phyloP scores from a whole-genome alignment of 75 land plant genomes.

The Picea sitchensis region DNA sequence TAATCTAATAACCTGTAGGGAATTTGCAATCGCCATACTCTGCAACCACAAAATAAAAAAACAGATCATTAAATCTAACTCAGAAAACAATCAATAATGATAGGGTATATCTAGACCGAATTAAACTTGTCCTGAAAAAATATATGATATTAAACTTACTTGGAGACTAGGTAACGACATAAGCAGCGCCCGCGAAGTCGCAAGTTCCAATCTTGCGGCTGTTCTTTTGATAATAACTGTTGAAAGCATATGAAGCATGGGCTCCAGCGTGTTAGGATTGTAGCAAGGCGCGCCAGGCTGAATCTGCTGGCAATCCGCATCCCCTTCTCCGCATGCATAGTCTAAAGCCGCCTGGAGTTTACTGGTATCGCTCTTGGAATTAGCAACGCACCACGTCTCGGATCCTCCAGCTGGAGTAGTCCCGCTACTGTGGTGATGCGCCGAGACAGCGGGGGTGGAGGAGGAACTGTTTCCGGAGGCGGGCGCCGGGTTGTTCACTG shows the following conservation, averaged over 20 bases:
- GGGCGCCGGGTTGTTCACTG: neutral
- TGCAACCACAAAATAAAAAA: no score
- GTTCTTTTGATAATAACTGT: slow-evolving; percentile 77
- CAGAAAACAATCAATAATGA: no score
- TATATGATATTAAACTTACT: slow-evolving; percentile 23
- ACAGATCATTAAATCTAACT: no score
- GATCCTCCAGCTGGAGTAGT: neutral
- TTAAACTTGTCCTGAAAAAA: no score
- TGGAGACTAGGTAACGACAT: slow-evolving; percentile 29
- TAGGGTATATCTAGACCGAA: no score
- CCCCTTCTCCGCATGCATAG: slow-evolving; percentile 78
- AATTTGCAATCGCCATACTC: no score
- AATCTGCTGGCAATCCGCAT: slow-evolving; percentile 66
- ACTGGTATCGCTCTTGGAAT: slow-evolving; percentile 32
- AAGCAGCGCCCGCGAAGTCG: slow-evolving; percentile 76
- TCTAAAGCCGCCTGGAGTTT: slow-evolving; percentile 59
- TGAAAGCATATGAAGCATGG: slow-evolving; percentile 87
- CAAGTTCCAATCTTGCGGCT: slow-evolving; percentile 50
- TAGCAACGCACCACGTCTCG: slow-evolving; percentile 58
- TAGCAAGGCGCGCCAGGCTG: slow-evolving; percentile 63
- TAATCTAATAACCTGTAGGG: no score
- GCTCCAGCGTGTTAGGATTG: slow-evolving; percentile 61
- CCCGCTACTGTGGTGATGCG: neutral
- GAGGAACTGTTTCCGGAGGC: slow-evolving; percentile 18
- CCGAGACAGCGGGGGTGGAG: neutral